phyloP scores from a whole-genome alignment of 306 rosid species.

The Oxytropis ochrocephala region DNA sequence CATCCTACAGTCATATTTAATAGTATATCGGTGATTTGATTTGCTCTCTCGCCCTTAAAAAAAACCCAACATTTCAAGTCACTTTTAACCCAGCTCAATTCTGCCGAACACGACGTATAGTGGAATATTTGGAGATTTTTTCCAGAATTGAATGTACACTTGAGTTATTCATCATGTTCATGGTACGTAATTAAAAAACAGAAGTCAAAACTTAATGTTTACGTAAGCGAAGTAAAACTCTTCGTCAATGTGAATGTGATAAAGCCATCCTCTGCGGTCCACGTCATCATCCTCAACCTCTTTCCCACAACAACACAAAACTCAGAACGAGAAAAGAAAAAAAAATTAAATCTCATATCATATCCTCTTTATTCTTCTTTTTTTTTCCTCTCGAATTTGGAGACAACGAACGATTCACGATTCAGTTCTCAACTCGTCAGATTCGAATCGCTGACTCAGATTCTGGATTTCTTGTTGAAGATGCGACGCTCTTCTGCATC shows the following conservation, averaged over 20 bases:
- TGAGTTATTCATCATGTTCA: too few species aligned
- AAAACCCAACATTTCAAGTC: too few species aligned
- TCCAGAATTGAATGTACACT: too few species aligned
- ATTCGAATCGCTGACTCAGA: not conserved
- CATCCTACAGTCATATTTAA: too few species aligned
- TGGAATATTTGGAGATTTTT: too few species aligned
- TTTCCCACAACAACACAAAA: not conserved
- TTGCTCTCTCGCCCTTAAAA: too few species aligned
- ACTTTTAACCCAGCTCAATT: too few species aligned
- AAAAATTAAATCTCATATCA: not conserved
- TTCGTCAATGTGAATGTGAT: not conserved
- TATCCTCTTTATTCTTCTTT: not conserved
- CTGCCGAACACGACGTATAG: too few species aligned
- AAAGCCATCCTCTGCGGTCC: slow-evolving; percentile 8
- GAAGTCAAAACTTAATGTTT: not conserved
- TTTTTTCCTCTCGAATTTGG: not conserved
- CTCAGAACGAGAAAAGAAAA: not conserved
- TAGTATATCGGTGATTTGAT: too few species aligned
- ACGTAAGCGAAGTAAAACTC: not conserved
- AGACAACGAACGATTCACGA: not conserved
- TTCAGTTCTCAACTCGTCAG: not conserved
- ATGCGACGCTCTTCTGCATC: slow-evolving; percentile 75
- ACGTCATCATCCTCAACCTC: slow-evolving; percentile 30
- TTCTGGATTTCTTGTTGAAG: slow-evolving; percentile 45
- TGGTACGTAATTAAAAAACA: not conserved